Conservation (phyloP, 306 rosid species). For the Lathyrus tuberosus region DNA sequence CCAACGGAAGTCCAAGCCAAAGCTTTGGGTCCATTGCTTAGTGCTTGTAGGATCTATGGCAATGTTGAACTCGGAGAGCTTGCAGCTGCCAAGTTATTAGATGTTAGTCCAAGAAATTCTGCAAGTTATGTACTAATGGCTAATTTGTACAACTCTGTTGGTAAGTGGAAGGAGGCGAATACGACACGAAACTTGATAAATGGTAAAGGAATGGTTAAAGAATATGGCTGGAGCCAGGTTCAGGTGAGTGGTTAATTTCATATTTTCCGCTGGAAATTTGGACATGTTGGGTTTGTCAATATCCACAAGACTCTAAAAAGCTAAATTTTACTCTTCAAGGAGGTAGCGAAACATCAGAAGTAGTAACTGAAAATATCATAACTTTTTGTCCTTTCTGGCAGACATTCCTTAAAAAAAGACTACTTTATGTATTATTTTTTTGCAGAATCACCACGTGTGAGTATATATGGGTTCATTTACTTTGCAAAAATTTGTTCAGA, state of each 20-base stretch:
- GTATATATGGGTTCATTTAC: no score
- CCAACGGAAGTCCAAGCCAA: slow-evolving; percentile 54
- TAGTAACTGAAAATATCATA: no score
- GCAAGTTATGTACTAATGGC: slow-evolving; percentile 62
- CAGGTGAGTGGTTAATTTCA: slow-evolving; percentile 6
- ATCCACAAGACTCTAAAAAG: no score
- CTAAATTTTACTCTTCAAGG: no score
- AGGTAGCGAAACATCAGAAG: no score
- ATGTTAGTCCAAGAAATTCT: slow-evolving; percentile 39
- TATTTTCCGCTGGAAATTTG: no score
- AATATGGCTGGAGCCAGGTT: slow-evolving; percentile 28
- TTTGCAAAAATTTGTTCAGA: no score
- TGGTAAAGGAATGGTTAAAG: slow-evolving; percentile 59
- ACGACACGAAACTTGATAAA: slow-evolving; percentile 52
- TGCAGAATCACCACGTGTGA: no score
- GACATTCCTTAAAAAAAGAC: no score
- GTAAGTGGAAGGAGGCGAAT: slow-evolving; percentile 72
- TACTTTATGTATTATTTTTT: no score
- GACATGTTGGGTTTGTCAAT: no score
- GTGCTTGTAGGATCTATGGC: slow-evolving; percentile 68
- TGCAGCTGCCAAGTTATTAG: slow-evolving; percentile 47
- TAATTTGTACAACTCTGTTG: slow-evolving; percentile 62
- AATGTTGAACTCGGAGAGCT: background rate
- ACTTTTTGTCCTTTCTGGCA: no score
- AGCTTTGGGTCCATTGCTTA: slow-evolving; percentile 66